A percentile compares a stretch with the other conserved stretches of the same genome.
phyloP scores from a whole-genome alignment of 768 basidiomycete genomes.

The Tylopilus felleus region DNA sequence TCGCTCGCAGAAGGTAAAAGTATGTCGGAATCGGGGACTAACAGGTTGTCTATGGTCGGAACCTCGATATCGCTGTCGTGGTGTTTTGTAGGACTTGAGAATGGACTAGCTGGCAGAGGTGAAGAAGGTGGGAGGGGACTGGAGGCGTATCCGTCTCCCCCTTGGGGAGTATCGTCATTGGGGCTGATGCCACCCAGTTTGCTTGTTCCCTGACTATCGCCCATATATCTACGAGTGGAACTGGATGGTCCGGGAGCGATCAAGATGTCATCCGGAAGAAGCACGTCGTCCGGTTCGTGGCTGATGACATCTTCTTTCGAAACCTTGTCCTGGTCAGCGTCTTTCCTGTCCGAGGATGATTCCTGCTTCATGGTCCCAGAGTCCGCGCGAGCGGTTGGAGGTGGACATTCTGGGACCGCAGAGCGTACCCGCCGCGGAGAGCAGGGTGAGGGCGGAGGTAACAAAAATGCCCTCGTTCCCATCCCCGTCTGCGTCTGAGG shows the following conservation, averaged over 20 bases:
- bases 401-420: not conserved
- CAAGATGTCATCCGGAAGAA: constrained; percentile 44
- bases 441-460: constrained; percentile 27
- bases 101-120: constrained; percentile 54
- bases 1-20: constrained; percentile 7
- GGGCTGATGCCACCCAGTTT: constrained; percentile 18
- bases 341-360: not conserved
- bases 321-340: constrained; percentile 20
- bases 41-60: constrained; percentile 19
- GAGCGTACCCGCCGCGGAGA: constrained; percentile 5
- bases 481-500: constrained; percentile 13
- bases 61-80: not conserved
- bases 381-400: not conserved
- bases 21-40: constrained; percentile 14
- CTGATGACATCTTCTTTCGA: constrained; percentile 25
- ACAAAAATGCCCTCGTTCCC: constrained; percentile 21
- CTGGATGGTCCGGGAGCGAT: constrained; percentile 22
- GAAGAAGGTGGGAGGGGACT: constrained; percentile 61
- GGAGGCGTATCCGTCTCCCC: constrained; percentile 34
- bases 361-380: not conserved
- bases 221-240: not conserved
- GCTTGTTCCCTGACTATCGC: not conserved
- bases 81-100: constrained; percentile 24
- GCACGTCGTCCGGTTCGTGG: constrained; percentile 37
- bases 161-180: constrained; percentile 14